phyloP scores from a whole-genome alignment of 1,284 basidiomycete genomes.

The Microbotryum intermedium region DNA sequence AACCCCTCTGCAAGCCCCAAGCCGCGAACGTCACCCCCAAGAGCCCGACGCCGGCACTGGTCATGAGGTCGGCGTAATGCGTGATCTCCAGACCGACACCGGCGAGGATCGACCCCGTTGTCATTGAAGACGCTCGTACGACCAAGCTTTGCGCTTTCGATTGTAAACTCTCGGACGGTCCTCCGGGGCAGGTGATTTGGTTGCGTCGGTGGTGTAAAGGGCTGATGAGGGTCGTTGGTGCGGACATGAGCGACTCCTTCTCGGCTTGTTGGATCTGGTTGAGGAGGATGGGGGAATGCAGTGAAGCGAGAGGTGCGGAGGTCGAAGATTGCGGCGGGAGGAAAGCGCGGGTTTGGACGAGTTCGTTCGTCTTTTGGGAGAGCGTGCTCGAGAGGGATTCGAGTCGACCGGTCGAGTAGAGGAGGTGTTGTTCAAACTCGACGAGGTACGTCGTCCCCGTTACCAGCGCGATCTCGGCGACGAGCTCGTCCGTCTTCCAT shows the following conservation, averaged over 20 bases:
- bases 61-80: constrained; percentile 31
- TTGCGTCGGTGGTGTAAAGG: constrained; percentile 17
- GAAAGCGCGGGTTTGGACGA: background rate
- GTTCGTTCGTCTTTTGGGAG: background rate
- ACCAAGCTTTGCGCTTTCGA: constrained; percentile 21
- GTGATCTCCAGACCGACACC: constrained; percentile 12
- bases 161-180: constrained; percentile 26
- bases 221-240: constrained; percentile 12
- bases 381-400: background rate
- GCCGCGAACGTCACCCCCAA: constrained; percentile 34
- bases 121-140: background rate
- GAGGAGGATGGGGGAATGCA: constrained; percentile 13
- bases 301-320: background rate
- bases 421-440: constrained; percentile 6
- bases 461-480: constrained; percentile 16
- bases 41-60: constrained; percentile 33
- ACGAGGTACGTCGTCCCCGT: constrained; percentile 12
- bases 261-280: constrained; percentile 13
- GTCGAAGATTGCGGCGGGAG: constrained; percentile 1
- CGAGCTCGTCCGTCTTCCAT: constrained; percentile 21
- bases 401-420: constrained; percentile 9
- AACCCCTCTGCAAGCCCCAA: constrained; percentile 38
- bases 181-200: constrained; percentile 27
- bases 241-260: background rate
- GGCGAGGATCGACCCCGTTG: background rate